Evolutionary conservation across 495 filamentous ascomycete genomes (phyloP).

Genomic region (Tuber aestivum): DNA sequence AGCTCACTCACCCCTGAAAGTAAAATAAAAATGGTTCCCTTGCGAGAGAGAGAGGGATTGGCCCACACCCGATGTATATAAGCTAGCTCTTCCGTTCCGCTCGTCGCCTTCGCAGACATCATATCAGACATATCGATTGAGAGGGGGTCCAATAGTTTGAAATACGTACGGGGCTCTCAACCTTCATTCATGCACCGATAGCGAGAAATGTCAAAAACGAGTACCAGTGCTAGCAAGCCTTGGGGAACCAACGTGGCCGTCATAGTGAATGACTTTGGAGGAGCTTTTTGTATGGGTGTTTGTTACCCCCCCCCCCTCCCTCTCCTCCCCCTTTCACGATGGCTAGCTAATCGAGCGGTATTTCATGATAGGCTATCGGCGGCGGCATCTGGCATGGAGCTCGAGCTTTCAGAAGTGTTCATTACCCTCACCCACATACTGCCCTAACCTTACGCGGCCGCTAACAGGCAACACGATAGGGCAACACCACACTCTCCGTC

Average conservation of each 20-base stretch:
- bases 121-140: not conserved
- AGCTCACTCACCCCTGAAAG: not conserved
- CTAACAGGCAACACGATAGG: not conserved
- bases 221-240: not conserved
- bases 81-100: not conserved
- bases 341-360: slow-evolving; percentile 9
- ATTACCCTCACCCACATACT: slow-evolving; percentile 39
- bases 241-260: slow-evolving; percentile 45
- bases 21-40: not conserved
- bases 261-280: slow-evolving; percentile 90
- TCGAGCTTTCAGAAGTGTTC: slow-evolving; percentile 83
- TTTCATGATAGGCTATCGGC: slow-evolving; percentile 62
- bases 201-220: not conserved
- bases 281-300: slow-evolving; percentile 97
- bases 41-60: not conserved
- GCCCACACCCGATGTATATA: not conserved
- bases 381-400: slow-evolving; percentile 97
- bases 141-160: not conserved
- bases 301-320: slow-evolving; percentile 42
- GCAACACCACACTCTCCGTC: slow-evolving; percentile 45
- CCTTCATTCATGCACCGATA: not conserved
- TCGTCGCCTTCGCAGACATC: not conserved
- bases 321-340: slow-evolving; percentile 9
- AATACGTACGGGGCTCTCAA: not conserved
- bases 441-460: not conserved